These are phyloP conservation scores for Buddleja alternifolia DNA, from an alignment of 257 asterid species.

Conservation along the genomic window DNA sequence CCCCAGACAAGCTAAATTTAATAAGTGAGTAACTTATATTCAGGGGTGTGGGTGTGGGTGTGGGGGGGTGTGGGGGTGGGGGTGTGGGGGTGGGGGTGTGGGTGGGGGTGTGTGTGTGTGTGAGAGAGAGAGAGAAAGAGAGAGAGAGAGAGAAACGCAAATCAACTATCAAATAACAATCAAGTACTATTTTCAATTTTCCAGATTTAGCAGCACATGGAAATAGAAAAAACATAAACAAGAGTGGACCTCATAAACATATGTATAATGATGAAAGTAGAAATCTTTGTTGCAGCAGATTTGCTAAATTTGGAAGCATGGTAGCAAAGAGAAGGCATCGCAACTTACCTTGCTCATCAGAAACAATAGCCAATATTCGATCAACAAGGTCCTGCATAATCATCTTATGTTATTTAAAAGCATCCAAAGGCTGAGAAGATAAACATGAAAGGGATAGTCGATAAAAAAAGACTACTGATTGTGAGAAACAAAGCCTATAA, in stretches of 20 bases:
- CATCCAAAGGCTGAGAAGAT: conserved; percentile 10
- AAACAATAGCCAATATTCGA: conserved; percentile 70
- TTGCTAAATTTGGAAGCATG: conserved; percentile 15
- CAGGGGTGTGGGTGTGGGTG: not conserved
- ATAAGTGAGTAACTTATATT: conserved; percentile 9
- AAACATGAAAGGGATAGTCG: not conserved
- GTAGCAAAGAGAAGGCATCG: conserved; percentile 17
- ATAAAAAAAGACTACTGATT: conserved; percentile 1
- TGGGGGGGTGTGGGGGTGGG: no score
- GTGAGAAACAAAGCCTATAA: conserved; percentile 6
- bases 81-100: no score
- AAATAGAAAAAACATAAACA: not conserved
- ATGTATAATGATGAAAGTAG: not conserved
- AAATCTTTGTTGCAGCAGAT: conserved; percentile 3
- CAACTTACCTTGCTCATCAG: conserved; percentile 82
- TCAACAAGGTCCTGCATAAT: conserved; percentile 87
- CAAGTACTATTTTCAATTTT: conserved; percentile 2
- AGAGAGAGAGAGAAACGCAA: conserved; percentile 1
- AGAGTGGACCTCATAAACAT: not conserved
- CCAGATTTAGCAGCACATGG: conserved; percentile 14
- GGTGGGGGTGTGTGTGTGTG: no score
- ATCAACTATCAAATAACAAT: conserved; percentile 16
- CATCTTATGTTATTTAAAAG: conserved; percentile 12
- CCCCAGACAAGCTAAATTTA: conserved; percentile 13
- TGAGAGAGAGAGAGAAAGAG: conserved; percentile 28